Base-by-base conservation (phyloP, 495 filamentous ascomycete genomes). In the Aspergillus coremiiformis region DNA sequence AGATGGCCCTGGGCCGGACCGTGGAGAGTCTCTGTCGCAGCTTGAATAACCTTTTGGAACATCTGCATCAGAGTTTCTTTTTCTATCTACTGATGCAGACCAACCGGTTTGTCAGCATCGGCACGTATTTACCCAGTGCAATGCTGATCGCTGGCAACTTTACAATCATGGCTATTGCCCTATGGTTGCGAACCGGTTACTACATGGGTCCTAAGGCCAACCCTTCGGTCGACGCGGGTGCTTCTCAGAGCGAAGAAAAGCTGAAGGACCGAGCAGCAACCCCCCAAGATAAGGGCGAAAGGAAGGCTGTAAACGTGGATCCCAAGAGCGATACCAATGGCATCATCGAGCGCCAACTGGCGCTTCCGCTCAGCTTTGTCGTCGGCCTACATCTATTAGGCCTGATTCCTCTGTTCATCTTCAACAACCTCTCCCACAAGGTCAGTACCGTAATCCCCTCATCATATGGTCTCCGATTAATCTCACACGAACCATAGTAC, bases 61-160 rank as follows among this genome's bases (percentile, higher is more conserved):
- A 97, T 66, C 80, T 98, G 54, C 93, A 98, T 62, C 93, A 98
- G 74, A 95, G 89, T 63, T 98, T 97, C 77, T 98, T 98, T 77
- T 97, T 98, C 72, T 98, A 98, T 66, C 72, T 98, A 21, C 80
- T 98, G 15, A 90, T 98, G 80, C 84, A 89, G 48, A 76, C 83
- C 15, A 85, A 93, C 47, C 81, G 90, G 7, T 98, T 97, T 66
- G 94, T 97, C 49, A 96, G 92, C 66, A 98, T 98, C 54, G 93
- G 93, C 17, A 98, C 93, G 1, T 98, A 98, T 61, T 75, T 98
- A 5, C 93, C 94, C 4, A 95, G 90, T 66, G 93, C 91, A 6
- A 97, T 98, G 94, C 69, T 96, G 23, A 79, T 98, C 50, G 94
- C 94, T 7, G 85, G 78, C 20, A 96, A 91, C 64, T 97, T 97